Conservation (phyloP, 116 monocot genomes). For the Thalassia testudinum region DNA sequence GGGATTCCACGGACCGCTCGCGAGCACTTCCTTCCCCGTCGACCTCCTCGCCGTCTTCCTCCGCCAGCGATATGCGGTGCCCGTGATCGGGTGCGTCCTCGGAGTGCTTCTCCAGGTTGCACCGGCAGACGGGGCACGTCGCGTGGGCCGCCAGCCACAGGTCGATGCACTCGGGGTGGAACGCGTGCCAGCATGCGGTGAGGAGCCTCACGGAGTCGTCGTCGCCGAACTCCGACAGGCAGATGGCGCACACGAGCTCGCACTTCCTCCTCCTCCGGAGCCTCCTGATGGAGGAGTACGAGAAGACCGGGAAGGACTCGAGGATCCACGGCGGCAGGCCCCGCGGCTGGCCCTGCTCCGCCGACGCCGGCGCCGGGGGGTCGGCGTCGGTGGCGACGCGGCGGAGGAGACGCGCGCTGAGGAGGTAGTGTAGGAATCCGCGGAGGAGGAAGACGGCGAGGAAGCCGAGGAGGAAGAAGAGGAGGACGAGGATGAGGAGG, state of each 20-base stretch:
- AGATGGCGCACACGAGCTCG: slow-evolving; percentile 42
- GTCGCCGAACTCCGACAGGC: slow-evolving; percentile 43
- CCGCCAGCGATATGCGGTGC: not conserved
- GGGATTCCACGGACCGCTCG: not conserved
- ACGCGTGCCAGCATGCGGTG: slow-evolving; percentile 35
- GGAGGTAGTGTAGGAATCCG: slow-evolving; percentile 21
- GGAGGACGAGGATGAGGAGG: slow-evolving; percentile 24
- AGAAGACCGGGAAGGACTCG: slow-evolving; percentile 35
- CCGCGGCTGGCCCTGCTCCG: not conserved
- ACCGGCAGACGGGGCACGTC: slow-evolving; percentile 49
- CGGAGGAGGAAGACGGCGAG: slow-evolving; percentile 39
- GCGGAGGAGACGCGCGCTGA: slow-evolving; percentile 1
- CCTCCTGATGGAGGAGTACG: slow-evolving; percentile 21
- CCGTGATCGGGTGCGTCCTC: not conserved
- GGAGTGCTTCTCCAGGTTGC: slow-evolving; percentile 16
- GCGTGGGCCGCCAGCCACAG: slow-evolving; percentile 30
- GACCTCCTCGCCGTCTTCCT: not conserved
- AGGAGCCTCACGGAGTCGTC: slow-evolving; percentile 34
- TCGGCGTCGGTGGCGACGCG: not conserved
- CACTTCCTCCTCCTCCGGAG: slow-evolving; percentile 18
- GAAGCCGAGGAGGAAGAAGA: slow-evolving; percentile 38
- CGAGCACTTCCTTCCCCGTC: too few species aligned
- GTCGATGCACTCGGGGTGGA: slow-evolving; percentile 48
- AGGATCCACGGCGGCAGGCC: slow-evolving; percentile 30
- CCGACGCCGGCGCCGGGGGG: not conserved